Evolutionary conservation across 345 rosid species (phyloP), one percentile per base, ranked within the genome.

Genomic region (Citropsis articulata): DNA sequence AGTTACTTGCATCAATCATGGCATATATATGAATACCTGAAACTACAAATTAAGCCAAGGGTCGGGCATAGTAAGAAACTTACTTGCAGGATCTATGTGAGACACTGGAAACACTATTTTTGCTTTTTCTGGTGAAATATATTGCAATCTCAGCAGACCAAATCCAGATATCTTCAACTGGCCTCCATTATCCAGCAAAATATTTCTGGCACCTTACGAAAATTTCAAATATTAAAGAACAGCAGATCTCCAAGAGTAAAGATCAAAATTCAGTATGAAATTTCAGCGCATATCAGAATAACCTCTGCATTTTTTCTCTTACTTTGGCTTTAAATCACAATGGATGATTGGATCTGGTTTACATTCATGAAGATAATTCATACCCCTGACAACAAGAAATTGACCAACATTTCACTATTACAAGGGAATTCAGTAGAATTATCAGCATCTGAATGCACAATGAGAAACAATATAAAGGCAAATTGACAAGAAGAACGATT

Each of bases 141-240:
- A 87, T 40, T 91, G 87, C 80, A 89, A 38, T 73, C 85, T 89
- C 75, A 90, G 69, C 89, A 90, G 81, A 77, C 98, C 98, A 83
- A 94, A 96, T 79, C 98, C 99, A 86, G 94, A 76, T 63, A 96
- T 85, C 90, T 96, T 96, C 86, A 91, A 69, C 2, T 84, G 93
- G 53, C 97, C 97, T 75, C 98, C 93, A 79, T 80, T 86, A 91
- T 94, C 99, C 89, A 92, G 92, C 95, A 94, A 92, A 90, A 96
- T 87, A 90, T 96, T 94, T 92, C 99, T 96, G 99, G 90, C 95
- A 96, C 98, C 99, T 96, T 96, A 91, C 90, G 84, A 86, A 91
- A 88, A 89, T 88, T 86, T 90, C 86, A 87, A 86, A 88, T 85
- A 89, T 91, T 90, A 96, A 91, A 88, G 85, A 89, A 82, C 78